These are phyloP conservation scores for Cucurbitaria berberidis DNA, from an alignment of 2,329 filamentous ascomycete species.

Conservation along the genomic window DNA sequence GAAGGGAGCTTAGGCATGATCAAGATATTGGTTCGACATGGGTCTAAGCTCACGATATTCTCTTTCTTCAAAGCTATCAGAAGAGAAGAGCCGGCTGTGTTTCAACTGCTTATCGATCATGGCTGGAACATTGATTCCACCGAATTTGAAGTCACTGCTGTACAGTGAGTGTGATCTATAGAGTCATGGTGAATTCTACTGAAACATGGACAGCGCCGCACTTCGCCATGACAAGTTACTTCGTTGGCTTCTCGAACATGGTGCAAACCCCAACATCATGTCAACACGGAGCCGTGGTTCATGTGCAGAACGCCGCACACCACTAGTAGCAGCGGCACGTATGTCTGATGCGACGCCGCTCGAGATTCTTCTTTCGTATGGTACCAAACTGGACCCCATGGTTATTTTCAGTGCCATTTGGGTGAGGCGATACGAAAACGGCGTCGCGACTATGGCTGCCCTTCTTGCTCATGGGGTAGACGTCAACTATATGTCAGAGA, in stretches of 20 bases:
- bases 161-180: background rate
- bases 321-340: background rate
- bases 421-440: background rate
- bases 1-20: background rate
- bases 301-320: background rate
- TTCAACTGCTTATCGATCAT: slow-evolving; percentile 5
- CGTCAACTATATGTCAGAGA: slow-evolving; percentile 3
- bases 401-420: slow-evolving; percentile 1
- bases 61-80: background rate
- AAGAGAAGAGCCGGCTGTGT: slow-evolving; percentile 2
- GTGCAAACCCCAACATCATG: slow-evolving; percentile 8
- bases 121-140: slow-evolving; percentile 16
- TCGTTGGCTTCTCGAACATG: slow-evolving; percentile 12
- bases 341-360: background rate
- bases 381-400: slow-evolving; percentile 3
- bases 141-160: background rate
- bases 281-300: background rate
- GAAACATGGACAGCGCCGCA: background rate
- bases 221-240: background rate
- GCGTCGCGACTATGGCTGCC: slow-evolving; percentile 1
- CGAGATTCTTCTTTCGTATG: background rate
- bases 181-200: background rate
- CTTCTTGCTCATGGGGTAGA: slow-evolving; percentile 8
- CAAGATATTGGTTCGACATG: background rate
- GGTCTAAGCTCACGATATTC: background rate